Evolutionary conservation across 345 rosid genomes (phyloP).

Genomic region (Lenwebbia sp.): DNA sequence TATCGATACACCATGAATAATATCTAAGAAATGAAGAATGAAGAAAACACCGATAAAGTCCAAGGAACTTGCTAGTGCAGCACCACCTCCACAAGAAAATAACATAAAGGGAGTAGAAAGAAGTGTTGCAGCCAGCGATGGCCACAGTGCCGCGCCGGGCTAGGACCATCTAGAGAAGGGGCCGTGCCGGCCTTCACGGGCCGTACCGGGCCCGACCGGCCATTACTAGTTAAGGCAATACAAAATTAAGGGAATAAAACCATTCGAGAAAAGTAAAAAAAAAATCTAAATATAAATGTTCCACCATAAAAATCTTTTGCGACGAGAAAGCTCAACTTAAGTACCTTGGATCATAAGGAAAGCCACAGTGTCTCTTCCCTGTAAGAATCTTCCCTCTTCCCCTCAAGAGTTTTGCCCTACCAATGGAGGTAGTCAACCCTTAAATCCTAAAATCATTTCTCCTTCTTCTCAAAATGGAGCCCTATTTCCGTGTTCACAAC

Average conservation of each 20-base stretch:
- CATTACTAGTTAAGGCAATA: background rate
- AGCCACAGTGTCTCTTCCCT: too few species aligned
- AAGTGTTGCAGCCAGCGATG: background rate
- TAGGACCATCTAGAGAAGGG: background rate
- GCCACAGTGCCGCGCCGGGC: background rate
- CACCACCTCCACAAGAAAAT: background rate
- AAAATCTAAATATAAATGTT: background rate
- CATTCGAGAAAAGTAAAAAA: background rate
- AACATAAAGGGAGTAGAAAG: background rate
- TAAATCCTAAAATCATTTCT: too few species aligned
- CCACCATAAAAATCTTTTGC: background rate
- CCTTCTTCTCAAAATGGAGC: too few species aligned
- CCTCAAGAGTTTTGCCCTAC: too few species aligned
- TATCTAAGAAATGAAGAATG: background rate
- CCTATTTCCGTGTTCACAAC: too few species aligned
- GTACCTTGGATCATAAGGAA: background rate
- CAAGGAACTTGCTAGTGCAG: background rate
- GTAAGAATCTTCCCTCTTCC: too few species aligned
- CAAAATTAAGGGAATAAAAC: background rate
- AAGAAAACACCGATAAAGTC: background rate
- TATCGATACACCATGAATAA: background rate
- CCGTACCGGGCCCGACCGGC: rapidly evolving
- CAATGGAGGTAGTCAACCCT: too few species aligned
- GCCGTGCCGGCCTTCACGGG: background rate
- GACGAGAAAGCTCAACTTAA: background rate